phyloP scores from a whole-genome alignment of 2,329 filamentous ascomycete genomes.

The Aspergillus pseudoviridinutans region DNA sequence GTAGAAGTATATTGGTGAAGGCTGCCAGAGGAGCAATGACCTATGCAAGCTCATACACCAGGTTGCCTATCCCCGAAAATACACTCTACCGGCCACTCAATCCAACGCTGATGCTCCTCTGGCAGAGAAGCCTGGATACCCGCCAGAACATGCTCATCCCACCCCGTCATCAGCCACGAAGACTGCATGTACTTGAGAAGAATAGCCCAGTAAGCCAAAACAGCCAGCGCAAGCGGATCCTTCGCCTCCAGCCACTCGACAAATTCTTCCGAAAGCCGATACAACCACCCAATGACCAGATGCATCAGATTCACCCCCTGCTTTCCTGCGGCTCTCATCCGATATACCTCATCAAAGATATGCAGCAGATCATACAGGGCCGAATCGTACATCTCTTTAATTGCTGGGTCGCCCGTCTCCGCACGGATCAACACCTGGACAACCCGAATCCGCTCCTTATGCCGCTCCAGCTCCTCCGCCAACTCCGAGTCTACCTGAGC shows the following conservation, averaged over 20 bases:
- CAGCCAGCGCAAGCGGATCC: slow-evolving; percentile 22
- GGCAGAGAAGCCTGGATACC: slow-evolving; percentile 22
- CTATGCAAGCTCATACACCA: too few species aligned
- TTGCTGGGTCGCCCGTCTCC: not conserved
- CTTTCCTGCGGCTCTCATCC: slow-evolving; percentile 4
- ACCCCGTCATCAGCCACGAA: slow-evolving; percentile 31
- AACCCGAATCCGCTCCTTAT: slow-evolving; percentile 11
- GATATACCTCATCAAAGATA: slow-evolving; percentile 18
- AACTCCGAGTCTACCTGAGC: slow-evolving; percentile 8
- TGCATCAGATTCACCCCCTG: slow-evolving; percentile 20
- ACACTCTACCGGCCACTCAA: slow-evolving; percentile 23
- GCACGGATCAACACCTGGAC: slow-evolving; percentile 12
- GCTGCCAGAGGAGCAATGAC: too few species aligned
- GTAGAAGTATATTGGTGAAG: too few species aligned
- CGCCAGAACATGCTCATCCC: slow-evolving; percentile 30
- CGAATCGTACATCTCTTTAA: slow-evolving; percentile 2
- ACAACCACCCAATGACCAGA: slow-evolving; percentile 28
- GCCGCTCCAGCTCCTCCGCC: slow-evolving; percentile 12
- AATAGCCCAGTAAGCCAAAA: slow-evolving; percentile 30
- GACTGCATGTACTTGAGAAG: slow-evolving; percentile 28
- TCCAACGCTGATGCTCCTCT: slow-evolving; percentile 17
- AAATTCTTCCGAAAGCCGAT: slow-evolving; percentile 21
- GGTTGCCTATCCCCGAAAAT: not conserved
- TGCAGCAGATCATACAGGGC: slow-evolving; percentile 12
- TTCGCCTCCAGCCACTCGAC: slow-evolving; percentile 23